A percentile compares a stretch with the other conserved stretches of the same genome.
Conservation (phyloP, 176 grass and related monocot species). For the Tillandsia leiboldiana region DNA sequence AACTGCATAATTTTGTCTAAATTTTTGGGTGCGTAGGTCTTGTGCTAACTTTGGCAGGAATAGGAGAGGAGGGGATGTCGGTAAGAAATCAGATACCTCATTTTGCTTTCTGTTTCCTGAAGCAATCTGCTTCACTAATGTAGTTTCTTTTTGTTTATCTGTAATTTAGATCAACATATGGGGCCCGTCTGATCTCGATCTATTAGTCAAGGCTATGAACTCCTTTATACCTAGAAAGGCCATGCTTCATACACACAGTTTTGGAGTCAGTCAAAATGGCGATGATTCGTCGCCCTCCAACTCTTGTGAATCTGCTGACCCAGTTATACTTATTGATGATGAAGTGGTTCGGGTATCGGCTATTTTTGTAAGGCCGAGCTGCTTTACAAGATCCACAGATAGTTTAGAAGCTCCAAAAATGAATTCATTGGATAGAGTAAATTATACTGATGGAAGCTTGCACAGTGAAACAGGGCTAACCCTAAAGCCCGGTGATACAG, state of each 20-base stretch:
- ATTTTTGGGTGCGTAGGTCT: constrained; percentile 35
- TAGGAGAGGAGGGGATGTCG: constrained; percentile 94
- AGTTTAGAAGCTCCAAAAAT: not conserved
- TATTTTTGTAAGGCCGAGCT: constrained; percentile 62
- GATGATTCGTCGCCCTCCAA: constrained; percentile 22
- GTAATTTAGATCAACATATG: constrained; percentile 78
- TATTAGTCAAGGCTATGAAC: constrained; percentile 72
- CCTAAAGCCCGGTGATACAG: constrained; percentile 68
- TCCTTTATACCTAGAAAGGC: constrained; percentile 89
- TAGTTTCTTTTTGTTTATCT: constrained; percentile 15
- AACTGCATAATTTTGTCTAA: constrained; percentile 14
- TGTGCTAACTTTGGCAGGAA: constrained; percentile 76
- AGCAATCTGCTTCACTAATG: not conserved
- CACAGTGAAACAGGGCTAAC: constrained; percentile 21
- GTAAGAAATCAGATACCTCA: constrained; percentile 37
- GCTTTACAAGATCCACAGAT: constrained; percentile 3
- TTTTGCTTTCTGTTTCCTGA: constrained; percentile 1
- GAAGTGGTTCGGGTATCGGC: constrained; percentile 88
- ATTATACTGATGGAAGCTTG: not conserved
- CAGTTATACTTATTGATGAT: constrained; percentile 67
- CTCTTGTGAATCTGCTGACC: constrained; percentile 24
- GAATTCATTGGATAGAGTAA: not conserved
- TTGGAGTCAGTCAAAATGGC: constrained; percentile 32
- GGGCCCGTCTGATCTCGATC: constrained; percentile 88
- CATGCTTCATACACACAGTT: constrained; percentile 95